Evolutionary conservation across 192 early-diverging fungal species (phyloP), one percentile per base, ranked within the genome.

Genomic region (Jimgerdemannia flammicorona): DNA sequence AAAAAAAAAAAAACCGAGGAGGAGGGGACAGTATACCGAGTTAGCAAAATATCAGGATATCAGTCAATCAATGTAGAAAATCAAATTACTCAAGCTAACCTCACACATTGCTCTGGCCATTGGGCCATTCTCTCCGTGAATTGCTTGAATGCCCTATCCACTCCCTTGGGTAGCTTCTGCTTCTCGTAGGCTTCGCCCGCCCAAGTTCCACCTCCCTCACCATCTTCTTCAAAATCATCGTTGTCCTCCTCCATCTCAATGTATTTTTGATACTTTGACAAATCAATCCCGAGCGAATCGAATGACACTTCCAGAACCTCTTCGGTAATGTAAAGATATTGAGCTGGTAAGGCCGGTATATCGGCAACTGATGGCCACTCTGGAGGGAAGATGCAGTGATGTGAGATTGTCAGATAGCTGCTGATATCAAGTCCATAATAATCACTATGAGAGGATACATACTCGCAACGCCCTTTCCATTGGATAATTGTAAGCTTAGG

Each of bases 131-230:
- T 79, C 41, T 90, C 86, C n/a, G 86, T 85, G 75, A 98, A 98
- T 64, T 86, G 86, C 64, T 94, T 89, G 78, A 98, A 96, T 0
- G 91, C 87, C 65, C 91, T 92, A 74, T 95, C 94, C 10, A 90
- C 89, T 43, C 92, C 91, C 72, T 88, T 89, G 40, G 93, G 92
- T 6, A 90, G 78, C 1, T 78, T 44, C 20, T 85, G 75, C 41
- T 92, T 94, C 83, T 98, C 96, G 77, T 98, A 98, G 4, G 84
- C 82, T 70, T 98, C 96, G 18, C 90, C 93, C 18, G 83, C 80
- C 94, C 96, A 97, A 3, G 77, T 77, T 1, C 73, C 84, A 43
- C 75, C 77, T 65, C 71, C 81, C 9, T 74, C 69, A 66, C 43
- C 49, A 43, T 78, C 75, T n/a, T 69, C 76, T 19, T 78, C 76